Evolutionary conservation across 352 stramenopile species (phyloP).

Genomic region (Phytophthora crassamura): DNA sequence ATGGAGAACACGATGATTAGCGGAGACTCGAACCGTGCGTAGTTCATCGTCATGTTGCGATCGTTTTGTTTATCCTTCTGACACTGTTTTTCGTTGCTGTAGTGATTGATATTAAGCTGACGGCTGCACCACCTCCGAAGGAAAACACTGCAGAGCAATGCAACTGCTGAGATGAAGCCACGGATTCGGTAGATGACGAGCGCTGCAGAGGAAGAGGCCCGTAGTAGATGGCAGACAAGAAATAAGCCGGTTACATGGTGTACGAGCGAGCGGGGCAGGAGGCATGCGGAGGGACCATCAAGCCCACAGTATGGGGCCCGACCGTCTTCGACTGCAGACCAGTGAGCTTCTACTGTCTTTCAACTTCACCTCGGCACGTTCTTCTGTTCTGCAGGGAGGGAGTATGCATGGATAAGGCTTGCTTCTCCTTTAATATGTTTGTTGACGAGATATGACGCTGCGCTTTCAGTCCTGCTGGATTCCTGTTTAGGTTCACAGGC

Average conservation of each 20-base stretch:
- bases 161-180: conserved; percentile 59
- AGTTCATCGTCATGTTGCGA: not conserved
- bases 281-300: conserved; percentile 14
- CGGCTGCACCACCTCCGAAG: conserved; percentile 78
- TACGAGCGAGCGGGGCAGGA: conserved; percentile 17
- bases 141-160: conserved; percentile 74
- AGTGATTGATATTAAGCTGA: conserved; percentile 93
- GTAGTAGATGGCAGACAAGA: conserved; percentile 28
- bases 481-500: conserved; percentile 15
- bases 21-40: conserved; percentile 87
- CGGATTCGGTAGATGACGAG: conserved; percentile 23
- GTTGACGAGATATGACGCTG: conserved; percentile 30
- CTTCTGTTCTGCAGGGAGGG: conserved; percentile 35
- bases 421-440: conserved; percentile 36
- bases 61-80: conserved; percentile 5
- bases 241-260: conserved; percentile 29
- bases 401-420: conserved; percentile 38
- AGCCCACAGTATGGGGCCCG: conserved; percentile 6
- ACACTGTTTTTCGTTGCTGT: conserved; percentile 8
- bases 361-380: conserved; percentile 17
- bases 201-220: conserved; percentile 7
- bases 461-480: conserved; percentile 22
- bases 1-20: conserved; percentile 93
- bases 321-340: conserved; percentile 6
- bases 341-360: conserved; percentile 11